These are phyloP conservation scores for Punctularia strigosozonata DNA, from an alignment of 768 basidiomycete species.

Conservation along the genomic window DNA sequence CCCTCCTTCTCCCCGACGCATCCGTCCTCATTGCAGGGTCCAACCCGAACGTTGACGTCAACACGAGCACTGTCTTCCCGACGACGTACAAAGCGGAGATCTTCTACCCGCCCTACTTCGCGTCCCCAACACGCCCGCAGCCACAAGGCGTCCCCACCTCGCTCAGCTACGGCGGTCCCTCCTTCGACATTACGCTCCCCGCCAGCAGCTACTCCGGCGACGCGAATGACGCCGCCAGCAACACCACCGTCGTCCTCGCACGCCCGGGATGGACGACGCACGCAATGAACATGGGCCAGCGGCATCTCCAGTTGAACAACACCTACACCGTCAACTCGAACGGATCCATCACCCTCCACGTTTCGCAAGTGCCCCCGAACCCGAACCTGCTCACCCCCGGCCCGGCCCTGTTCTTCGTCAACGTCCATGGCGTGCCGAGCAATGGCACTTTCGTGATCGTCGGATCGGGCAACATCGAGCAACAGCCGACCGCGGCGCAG, in stretches of 20 bases:
- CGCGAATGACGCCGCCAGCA: constrained; percentile 33
- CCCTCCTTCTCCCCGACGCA: constrained; percentile 56
- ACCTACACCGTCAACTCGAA: constrained; percentile 45
- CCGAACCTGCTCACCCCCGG: constrained; percentile 64
- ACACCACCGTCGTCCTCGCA: constrained; percentile 42
- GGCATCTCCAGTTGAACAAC: constrained; percentile 53
- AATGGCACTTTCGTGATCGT: constrained; percentile 64
- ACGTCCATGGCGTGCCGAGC: constrained; percentile 70
- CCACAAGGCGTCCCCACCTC: constrained; percentile 42
- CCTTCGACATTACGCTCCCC: constrained; percentile 54
- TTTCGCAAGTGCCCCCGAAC: constrained; percentile 66
- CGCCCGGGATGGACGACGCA: constrained; percentile 74
- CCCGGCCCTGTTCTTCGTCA: constrained; percentile 61
- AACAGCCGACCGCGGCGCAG: constrained; percentile 26
- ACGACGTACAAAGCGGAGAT: constrained; percentile 73
- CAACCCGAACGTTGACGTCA: constrained; percentile 69
- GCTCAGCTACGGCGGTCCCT: constrained; percentile 65
- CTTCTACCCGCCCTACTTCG: constrained; percentile 69
- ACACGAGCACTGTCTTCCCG: constrained; percentile 31
- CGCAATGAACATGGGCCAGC: constrained; percentile 71
- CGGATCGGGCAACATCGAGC: constrained; percentile 60
- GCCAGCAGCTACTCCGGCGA: constrained; percentile 42
- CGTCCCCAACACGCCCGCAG: constrained; percentile 40
- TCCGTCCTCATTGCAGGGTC: constrained; percentile 69
- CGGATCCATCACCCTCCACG: constrained; percentile 49